phyloP scores from a whole-genome alignment of 768 basidiomycete species.

The Holtermannia corniformis region DNA sequence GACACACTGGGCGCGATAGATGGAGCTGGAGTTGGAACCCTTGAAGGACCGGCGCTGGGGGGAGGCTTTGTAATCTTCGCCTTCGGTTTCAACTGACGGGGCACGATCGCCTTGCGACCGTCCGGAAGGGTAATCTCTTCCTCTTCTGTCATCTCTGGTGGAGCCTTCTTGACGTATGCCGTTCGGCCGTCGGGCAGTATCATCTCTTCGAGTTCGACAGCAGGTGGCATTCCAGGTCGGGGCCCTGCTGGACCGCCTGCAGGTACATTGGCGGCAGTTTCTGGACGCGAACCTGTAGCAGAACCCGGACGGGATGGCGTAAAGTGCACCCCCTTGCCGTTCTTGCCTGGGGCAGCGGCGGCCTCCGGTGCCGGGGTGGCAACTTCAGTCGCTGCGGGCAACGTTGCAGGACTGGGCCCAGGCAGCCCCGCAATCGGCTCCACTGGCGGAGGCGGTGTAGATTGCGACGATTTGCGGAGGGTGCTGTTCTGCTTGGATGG shows the following conservation, averaged over 20 bases:
- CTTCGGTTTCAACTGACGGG: neutral
- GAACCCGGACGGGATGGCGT: constrained; percentile 4
- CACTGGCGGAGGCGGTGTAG: too few relatives aligned
- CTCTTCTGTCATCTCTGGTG: neutral
- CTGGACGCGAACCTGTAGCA: constrained; percentile 2
- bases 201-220: constrained; percentile 14
- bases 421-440: too few relatives aligned
- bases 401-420: neutral
- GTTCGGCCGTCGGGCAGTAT: constrained; percentile 24
- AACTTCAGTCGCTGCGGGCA: neutral
- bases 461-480: neutral
- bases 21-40: neutral
- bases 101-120: neutral
- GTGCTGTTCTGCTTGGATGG: neutral
- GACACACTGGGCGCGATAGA: too few relatives aligned
- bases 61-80: neutral
- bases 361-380: constrained; percentile 2
- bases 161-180: constrained; percentile 17
- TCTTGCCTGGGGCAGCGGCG: neutral
- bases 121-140: neutral
- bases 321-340: constrained; percentile 21
- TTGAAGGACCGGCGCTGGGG: too few relatives aligned
- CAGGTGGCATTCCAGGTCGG: neutral
- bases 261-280: neutral
- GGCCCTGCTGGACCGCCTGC: neutral